Evolutionary conservation across 352 stramenopile species (phyloP).

Genomic region (Globisporangium radiosum): DNA sequence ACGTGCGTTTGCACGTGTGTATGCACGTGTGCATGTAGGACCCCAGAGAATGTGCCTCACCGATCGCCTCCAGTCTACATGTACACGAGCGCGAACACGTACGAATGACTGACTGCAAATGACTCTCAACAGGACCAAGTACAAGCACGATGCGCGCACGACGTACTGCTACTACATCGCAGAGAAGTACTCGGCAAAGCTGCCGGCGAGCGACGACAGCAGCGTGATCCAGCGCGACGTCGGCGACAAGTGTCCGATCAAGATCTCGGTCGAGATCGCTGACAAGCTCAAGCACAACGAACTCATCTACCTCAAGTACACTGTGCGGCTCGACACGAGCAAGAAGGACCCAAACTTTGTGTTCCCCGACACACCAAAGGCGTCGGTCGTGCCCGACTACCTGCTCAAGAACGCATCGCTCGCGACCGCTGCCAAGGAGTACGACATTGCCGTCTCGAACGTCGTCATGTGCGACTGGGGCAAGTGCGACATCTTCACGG

Average conservation of each 20-base stretch:
- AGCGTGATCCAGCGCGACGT: conserved; percentile 34
- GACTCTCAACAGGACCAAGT: conserved; percentile 25
- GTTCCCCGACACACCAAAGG: conserved; percentile 41
- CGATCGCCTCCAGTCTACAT: neutral
- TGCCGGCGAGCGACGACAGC: conserved; percentile 28
- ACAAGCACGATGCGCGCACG: conserved; percentile 70
- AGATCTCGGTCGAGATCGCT: conserved; percentile 56
- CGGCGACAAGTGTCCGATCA: conserved; percentile 48
- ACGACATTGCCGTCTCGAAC: conserved; percentile 59
- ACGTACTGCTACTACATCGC: conserved; percentile 80
- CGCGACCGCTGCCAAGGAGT: conserved; percentile 25
- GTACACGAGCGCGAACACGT: neutral
- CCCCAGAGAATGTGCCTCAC: neutral
- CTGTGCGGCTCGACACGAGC: conserved; percentile 47
- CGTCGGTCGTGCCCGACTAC: conserved; percentile 38
- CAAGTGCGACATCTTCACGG: conserved; percentile 62
- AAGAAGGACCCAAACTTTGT: conserved; percentile 38
- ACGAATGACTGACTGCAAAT: too few species aligned
- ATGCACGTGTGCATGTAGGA: neutral
- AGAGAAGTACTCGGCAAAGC: conserved; percentile 48
- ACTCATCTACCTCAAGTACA: conserved; percentile 53
- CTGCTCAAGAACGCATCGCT: conserved; percentile 21
- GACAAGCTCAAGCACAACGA: conserved; percentile 37
- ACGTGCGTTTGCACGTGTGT: neutral
- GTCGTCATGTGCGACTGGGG: conserved; percentile 77